phyloP scores from a whole-genome alignment of 257 asterid genomes.

The Rhazya stricta region DNA sequence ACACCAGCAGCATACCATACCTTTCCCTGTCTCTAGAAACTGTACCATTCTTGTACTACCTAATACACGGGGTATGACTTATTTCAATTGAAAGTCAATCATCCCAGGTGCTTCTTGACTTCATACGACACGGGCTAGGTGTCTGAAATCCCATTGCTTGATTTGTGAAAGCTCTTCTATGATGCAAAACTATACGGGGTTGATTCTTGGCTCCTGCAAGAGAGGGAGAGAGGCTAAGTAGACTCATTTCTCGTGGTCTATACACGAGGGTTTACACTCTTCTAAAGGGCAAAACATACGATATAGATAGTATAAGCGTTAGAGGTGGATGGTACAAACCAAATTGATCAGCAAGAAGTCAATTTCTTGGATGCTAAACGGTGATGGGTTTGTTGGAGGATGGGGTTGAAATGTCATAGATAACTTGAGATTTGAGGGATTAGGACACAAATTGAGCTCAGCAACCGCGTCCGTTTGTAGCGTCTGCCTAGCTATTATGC shows the following conservation, averaged over 20 bases:
- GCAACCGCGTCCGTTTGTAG: constrained; percentile 44
- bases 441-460: constrained; percentile 35
- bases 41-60: constrained; percentile 29
- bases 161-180: neutral
- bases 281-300: too few relatives aligned
- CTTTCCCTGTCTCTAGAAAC: constrained; percentile 13
- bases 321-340: too few relatives aligned
- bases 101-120: constrained; percentile 3
- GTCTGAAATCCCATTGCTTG: neutral
- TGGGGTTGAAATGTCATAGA: constrained; percentile 38
- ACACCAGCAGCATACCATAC: constrained; percentile 23
- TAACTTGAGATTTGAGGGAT: constrained; percentile 29
- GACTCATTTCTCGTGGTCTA: too few relatives aligned
- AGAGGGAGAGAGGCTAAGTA: too few relatives aligned
- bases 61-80: constrained; percentile 32
- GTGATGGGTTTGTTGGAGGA: constrained; percentile 44
- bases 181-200: neutral
- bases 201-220: too few relatives aligned
- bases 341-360: constrained; percentile 31
- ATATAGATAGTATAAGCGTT: neutral
- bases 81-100: constrained; percentile 31
- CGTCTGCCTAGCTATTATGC: constrained; percentile 22
- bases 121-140: neutral
- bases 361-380: constrained; percentile 43
- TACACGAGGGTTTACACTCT: too few relatives aligned